These are phyloP conservation scores for Claviceps citrina DNA, from an alignment of 2,329 filamentous ascomycete genomes.

Conservation along the genomic window DNA sequence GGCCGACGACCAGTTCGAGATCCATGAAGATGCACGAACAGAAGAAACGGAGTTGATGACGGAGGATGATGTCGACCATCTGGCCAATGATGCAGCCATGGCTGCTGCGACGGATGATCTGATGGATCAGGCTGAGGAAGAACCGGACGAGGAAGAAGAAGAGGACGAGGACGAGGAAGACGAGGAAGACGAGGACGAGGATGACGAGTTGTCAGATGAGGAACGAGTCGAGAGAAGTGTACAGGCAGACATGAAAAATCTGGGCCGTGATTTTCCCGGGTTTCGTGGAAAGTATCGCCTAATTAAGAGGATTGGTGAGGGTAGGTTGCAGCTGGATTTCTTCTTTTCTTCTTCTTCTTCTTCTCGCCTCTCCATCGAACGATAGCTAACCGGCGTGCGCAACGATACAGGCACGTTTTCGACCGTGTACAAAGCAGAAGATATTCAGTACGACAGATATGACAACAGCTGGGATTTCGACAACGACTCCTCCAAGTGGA, in stretches of 20 bases:
- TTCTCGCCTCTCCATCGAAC: neutral
- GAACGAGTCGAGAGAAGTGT: constrained; percentile 54
- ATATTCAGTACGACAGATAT: constrained; percentile 69
- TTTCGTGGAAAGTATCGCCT: constrained; percentile 75
- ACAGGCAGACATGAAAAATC: constrained; percentile 71
- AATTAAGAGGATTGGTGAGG: constrained; percentile 95
- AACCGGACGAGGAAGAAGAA: constrained; percentile 18
- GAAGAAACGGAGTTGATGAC: constrained; percentile 36
- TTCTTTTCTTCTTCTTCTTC: too few relatives aligned
- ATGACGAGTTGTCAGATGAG: constrained; percentile 36
- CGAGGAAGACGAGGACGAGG: constrained; percentile 24
- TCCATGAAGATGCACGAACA: constrained; percentile 35
- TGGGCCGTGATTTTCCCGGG: constrained; percentile 67
- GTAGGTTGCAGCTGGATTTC: constrained; percentile 34
- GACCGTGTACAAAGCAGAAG: constrained; percentile 96
- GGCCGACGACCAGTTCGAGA: constrained; percentile 26
- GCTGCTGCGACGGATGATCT: constrained; percentile 11
- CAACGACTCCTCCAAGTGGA: constrained; percentile 50
- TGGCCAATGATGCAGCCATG: constrained; percentile 15
- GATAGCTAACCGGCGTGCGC: constrained; percentile 1
- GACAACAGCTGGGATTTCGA: constrained; percentile 77
- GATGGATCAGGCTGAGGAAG: constrained; percentile 14
- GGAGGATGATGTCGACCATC: constrained; percentile 23
- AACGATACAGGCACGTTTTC: constrained; percentile 72
- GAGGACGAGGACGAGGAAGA: constrained; percentile 18